These are phyloP conservation scores for Aphanomyces invadans DNA, from an alignment of 352 stramenopile species.

Conservation along the genomic window DNA sequence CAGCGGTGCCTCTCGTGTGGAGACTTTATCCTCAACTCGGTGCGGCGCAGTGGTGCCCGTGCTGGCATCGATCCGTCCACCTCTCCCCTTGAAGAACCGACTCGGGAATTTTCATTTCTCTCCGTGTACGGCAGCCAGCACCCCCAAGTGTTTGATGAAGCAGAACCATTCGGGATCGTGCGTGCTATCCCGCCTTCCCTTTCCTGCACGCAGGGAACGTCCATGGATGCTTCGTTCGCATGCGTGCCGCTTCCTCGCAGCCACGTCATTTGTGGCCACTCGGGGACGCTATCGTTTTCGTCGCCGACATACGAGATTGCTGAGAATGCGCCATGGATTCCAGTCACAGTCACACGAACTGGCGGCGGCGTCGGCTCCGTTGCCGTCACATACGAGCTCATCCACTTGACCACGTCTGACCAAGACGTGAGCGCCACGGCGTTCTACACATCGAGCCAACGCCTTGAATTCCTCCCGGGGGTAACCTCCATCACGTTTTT, in stretches of 20 bases:
- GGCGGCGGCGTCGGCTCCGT: constrained; percentile 80
- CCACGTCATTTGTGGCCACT: constrained; percentile 88
- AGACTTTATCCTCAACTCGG: constrained; percentile 86
- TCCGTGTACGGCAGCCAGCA: constrained; percentile 89
- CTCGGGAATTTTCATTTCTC: constrained; percentile 82
- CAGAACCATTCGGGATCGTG: constrained; percentile 27
- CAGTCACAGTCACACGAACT: constrained; percentile 74
- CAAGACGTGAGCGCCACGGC: constrained; percentile 78
- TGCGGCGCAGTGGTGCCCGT: constrained; percentile 82
- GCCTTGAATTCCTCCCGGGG: constrained; percentile 67
- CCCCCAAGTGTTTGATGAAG: constrained; percentile 87
- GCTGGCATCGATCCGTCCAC: constrained; percentile 41
- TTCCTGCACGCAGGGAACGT: constrained; percentile 52
- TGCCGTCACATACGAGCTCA: constrained; percentile 69
- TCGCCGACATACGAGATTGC: constrained; percentile 77
- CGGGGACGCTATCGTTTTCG: constrained; percentile 81
- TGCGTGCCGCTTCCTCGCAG: constrained; percentile 43
- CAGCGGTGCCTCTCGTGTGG: constrained; percentile 78
- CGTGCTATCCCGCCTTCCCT: constrained; percentile 43
- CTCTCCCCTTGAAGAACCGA: constrained; percentile 84
- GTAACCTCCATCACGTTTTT: constrained; percentile 83
- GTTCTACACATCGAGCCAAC: constrained; percentile 79
- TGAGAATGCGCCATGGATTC: constrained; percentile 64
- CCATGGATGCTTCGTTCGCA: constrained; percentile 51
- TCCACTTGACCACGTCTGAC: constrained; percentile 67